Conservation (phyloP, 768 basidiomycete species). For the Scleroderma bovista region DNA sequence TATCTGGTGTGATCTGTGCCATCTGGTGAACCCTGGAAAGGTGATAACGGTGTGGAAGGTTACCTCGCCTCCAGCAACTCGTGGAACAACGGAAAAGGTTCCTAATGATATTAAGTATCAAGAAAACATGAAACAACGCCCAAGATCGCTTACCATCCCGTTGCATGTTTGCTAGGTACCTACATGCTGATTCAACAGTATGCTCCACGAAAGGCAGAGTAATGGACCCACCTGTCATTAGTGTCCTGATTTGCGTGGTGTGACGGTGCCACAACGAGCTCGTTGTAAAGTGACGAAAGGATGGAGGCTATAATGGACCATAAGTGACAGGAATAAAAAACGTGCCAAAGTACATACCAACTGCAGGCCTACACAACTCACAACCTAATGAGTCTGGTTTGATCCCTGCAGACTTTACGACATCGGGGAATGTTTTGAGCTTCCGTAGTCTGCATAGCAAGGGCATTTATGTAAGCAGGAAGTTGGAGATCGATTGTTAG, state of each 20-base stretch:
- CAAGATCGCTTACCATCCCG: constrained; percentile 41
- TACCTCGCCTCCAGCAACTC: constrained; percentile 65
- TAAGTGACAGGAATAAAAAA: neutral
- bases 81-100: constrained; percentile 68
- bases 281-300: constrained; percentile 52
- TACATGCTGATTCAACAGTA: constrained; percentile 5
- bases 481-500: neutral
- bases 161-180: constrained; percentile 68
- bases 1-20: constrained; percentile 50
- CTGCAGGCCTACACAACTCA: constrained; percentile 67
- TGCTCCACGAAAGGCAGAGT: neutral
- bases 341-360: constrained; percentile 32
- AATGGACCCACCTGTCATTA: constrained; percentile 42
- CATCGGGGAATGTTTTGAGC: constrained; percentile 47
- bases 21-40: neutral
- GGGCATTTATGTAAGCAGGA: neutral
- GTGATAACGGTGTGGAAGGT: neutral
- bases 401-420: constrained; percentile 47
- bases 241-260: constrained; percentile 72
- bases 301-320: constrained; percentile 25
- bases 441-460: constrained; percentile 45
- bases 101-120: constrained; percentile 21
- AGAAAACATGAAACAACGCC: neutral
- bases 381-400: constrained; percentile 53
- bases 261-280: constrained; percentile 54